These are phyloP conservation scores for Selenicereus undatus DNA, from an alignment of 148 eudicot species.

Conservation along the genomic window DNA sequence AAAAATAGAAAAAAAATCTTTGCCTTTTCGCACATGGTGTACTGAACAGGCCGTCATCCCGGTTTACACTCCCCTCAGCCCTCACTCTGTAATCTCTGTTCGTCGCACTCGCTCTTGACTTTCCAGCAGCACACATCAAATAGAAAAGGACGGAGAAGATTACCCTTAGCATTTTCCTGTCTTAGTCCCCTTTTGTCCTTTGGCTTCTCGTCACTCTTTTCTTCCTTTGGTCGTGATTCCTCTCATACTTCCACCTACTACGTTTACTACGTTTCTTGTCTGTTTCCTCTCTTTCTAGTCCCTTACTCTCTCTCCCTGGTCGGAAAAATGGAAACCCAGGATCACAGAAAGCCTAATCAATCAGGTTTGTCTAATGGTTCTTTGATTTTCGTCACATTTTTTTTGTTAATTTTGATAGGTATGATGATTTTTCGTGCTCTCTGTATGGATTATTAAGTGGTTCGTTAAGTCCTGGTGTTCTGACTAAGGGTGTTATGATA, in stretches of 20 bases:
- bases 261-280: constrained; percentile 1
- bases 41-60: not conserved
- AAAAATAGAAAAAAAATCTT: not conserved
- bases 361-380: constrained; percentile 33
- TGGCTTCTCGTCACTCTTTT: not conserved
- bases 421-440: not conserved
- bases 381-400: not conserved
- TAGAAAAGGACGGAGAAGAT: constrained; percentile 1
- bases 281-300: constrained; percentile 4
- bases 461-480: not conserved
- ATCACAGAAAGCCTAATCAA: constrained; percentile 29
- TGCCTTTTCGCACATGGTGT: constrained; percentile 16
- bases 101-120: not conserved
- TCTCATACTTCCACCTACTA: not conserved
- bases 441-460: constrained; percentile 8
- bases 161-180: not conserved
- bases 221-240: not conserved
- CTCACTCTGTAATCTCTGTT: not conserved
- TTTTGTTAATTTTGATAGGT: not conserved
- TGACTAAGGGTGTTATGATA: not conserved
- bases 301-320: constrained; percentile 12
- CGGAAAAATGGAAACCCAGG: constrained; percentile 38
- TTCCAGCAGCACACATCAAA: not conserved
- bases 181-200: not conserved
- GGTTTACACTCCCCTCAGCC: not conserved